Evolutionary conservation across 805 yeast species (phyloP).

Genomic region (Candida takata): DNA sequence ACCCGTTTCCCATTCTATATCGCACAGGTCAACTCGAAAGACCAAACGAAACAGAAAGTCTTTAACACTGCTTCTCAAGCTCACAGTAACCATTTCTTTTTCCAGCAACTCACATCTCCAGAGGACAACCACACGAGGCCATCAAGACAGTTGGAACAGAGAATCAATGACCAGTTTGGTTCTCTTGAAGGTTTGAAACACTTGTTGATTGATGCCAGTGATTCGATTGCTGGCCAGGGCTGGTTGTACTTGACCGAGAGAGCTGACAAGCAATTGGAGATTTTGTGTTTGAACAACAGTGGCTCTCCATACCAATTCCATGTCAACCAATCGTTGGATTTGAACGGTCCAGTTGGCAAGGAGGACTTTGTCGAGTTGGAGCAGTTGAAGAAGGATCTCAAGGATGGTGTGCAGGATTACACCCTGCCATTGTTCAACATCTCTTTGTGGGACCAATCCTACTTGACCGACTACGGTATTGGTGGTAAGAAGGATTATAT

Average conservation of each 20-base stretch:
- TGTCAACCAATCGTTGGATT: constrained; percentile 64
- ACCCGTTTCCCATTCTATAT: constrained; percentile 69
- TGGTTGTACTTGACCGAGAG: constrained; percentile 70
- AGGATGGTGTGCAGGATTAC: constrained; percentile 43
- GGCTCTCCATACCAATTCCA: constrained; percentile 73
- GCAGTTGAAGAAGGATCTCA: constrained; percentile 35
- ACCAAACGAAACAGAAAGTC: constrained; percentile 56
- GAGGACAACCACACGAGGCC: constrained; percentile 25
- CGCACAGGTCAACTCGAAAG: constrained; percentile 56
- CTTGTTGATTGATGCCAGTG: constrained; percentile 12
- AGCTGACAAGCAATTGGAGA: constrained; percentile 48
- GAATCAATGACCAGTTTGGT: constrained; percentile 33
- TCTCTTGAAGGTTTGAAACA: constrained; percentile 18
- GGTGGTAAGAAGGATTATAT: constrained; percentile 65
- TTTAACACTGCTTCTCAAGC: constrained; percentile 88
- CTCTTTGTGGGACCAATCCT: constrained; percentile 89
- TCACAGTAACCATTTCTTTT: constrained; percentile 86
- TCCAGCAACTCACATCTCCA: constrained; percentile 45
- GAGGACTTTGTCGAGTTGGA: constrained; percentile 43
- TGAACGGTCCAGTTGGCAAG: constrained; percentile 63
- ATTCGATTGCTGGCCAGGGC: constrained; percentile 48
- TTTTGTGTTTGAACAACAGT: constrained; percentile 56
- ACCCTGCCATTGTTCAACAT: constrained; percentile 70
- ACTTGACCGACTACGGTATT: constrained; percentile 76
- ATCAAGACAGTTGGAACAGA: constrained; percentile 28